Evolutionary conservation across 2,329 filamentous ascomycete genomes (phyloP).

Genomic region (Scleromitrula shiraiana): DNA sequence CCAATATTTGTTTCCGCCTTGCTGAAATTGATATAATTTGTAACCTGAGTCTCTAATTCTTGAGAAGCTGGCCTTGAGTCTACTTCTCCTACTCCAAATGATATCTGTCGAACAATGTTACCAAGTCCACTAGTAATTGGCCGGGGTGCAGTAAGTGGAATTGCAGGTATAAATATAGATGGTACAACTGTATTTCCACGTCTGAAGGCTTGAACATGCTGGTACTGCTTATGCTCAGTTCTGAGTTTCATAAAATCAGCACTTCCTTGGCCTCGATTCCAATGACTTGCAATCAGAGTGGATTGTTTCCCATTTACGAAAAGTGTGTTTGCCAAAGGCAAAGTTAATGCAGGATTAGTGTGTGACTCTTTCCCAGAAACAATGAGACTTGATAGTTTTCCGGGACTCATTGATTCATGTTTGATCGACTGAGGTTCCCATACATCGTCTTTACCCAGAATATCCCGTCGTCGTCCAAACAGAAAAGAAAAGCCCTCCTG

Average conservation of each 20-base stretch:
- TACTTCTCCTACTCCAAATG: slow-evolving; percentile 35
- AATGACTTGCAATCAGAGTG: slow-evolving; percentile 44
- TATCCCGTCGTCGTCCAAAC: slow-evolving; percentile 33
- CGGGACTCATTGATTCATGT: neutral
- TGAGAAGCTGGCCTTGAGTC: slow-evolving; percentile 52
- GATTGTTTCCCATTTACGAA: slow-evolving; percentile 62
- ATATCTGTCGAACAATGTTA: slow-evolving; percentile 66
- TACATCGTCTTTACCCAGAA: slow-evolving; percentile 29
- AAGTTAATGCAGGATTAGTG: slow-evolving; percentile 17
- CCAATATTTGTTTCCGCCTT: slow-evolving; percentile 40
- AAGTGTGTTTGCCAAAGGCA: slow-evolving; percentile 70
- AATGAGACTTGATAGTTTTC: slow-evolving; percentile 18
- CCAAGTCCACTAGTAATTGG: slow-evolving; percentile 60
- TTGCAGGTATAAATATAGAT: slow-evolving; percentile 37
- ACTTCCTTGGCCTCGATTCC: slow-evolving; percentile 22
- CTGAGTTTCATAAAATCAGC: slow-evolving; percentile 10
- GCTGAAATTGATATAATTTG: slow-evolving; percentile 42
- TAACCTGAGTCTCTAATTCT: slow-evolving; percentile 61
- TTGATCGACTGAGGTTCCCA: neutral
- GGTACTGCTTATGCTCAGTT: slow-evolving; percentile 13
- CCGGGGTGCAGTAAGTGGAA: slow-evolving; percentile 56
- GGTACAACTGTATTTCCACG: slow-evolving; percentile 2
- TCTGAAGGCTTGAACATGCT: slow-evolving; percentile 15
- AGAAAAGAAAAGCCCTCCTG: slow-evolving; percentile 43
- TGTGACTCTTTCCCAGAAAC: slow-evolving; percentile 12